A percentile compares a stretch with the other conserved stretches of the same genome.
phyloP scores from a whole-genome alignment of 495 filamentous ascomycete species.

The Neurospora sp. region DNA sequence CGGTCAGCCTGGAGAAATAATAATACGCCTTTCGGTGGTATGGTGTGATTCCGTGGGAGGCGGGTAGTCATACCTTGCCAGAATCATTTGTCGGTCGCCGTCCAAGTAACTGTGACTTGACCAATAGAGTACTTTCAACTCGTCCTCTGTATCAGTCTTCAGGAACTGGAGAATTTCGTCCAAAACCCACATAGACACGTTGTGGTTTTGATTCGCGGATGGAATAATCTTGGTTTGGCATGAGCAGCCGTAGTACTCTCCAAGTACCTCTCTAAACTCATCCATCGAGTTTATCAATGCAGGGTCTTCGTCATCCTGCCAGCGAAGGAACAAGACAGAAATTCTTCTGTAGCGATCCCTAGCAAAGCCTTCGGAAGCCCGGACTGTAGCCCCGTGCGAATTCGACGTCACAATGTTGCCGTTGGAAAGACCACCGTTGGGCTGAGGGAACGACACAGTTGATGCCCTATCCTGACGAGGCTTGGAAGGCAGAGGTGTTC shows the following conservation, averaged over 20 bases:
- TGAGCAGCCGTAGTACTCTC: slow-evolving; percentile 33
- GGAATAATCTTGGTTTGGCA: slow-evolving; percentile 33
- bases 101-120: slow-evolving; percentile 37
- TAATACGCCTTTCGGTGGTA: background rate
- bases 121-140: slow-evolving; percentile 39
- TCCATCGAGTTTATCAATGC: slow-evolving; percentile 21
- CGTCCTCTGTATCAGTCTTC: slow-evolving; percentile 12
- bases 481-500: slow-evolving; percentile 37
- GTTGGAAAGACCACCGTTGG: background rate
- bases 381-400: background rate
- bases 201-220: background rate
- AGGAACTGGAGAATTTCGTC: slow-evolving; percentile 26
- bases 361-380: background rate
- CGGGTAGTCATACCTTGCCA: slow-evolving; percentile 29
- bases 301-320: slow-evolving; percentile 36
- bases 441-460: background rate
- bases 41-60: too few relatives aligned
- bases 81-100: slow-evolving; percentile 34
- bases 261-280: slow-evolving; percentile 30
- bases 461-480: slow-evolving; percentile 33
- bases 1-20: background rate
- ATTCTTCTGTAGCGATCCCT: slow-evolving; percentile 28
- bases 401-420: background rate
- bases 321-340: slow-evolving; percentile 33
- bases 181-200: slow-evolving; percentile 29